phyloP scores from a whole-genome alignment of 2,329 filamentous ascomycete species.

The Talaromyces albobiverticillius region DNA sequence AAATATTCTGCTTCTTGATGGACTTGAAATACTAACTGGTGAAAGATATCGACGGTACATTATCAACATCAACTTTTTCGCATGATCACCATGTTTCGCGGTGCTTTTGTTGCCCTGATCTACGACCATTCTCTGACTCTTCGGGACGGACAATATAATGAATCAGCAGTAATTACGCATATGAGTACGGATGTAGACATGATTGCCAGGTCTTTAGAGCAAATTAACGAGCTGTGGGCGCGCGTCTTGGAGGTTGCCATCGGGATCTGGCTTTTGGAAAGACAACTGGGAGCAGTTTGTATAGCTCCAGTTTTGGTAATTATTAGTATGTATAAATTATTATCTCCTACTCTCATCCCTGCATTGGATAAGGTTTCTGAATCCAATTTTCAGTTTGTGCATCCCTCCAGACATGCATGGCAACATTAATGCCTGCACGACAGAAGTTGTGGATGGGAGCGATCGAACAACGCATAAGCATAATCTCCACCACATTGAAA shows the following conservation, averaged over 20 bases:
- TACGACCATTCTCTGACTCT: conserved; percentile 42
- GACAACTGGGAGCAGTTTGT: conserved; percentile 42
- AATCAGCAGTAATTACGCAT: conserved; percentile 38
- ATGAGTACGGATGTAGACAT: conserved; percentile 48
- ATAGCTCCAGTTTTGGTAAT: conserved; percentile 39
- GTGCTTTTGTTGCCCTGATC: conserved; percentile 47
- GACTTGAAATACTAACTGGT: not conserved
- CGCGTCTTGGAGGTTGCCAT: conserved; percentile 44
- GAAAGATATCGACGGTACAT: conserved; percentile 36
- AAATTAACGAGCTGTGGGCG: conserved; percentile 46
- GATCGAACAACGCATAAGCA: conserved; percentile 49
- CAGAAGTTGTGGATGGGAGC: conserved; percentile 51
- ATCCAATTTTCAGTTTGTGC: not conserved
- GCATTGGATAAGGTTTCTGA: no score
- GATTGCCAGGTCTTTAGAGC: conserved; percentile 38
- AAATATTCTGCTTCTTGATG: not conserved
- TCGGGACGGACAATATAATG: conserved; percentile 30
- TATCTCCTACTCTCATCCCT: no score
- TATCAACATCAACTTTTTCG: conserved; percentile 44
- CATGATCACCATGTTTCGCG: conserved; percentile 42
- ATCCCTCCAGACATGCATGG: conserved; percentile 10
- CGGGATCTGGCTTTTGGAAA: conserved; percentile 42
- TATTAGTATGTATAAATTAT: conserved; percentile 40
- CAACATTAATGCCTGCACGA: conserved; percentile 14
- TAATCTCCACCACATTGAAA: conserved; percentile 47